These are phyloP conservation scores for Zygoascus flipseniorum DNA, from an alignment of 805 yeast genomes.

Conservation along the genomic window DNA sequence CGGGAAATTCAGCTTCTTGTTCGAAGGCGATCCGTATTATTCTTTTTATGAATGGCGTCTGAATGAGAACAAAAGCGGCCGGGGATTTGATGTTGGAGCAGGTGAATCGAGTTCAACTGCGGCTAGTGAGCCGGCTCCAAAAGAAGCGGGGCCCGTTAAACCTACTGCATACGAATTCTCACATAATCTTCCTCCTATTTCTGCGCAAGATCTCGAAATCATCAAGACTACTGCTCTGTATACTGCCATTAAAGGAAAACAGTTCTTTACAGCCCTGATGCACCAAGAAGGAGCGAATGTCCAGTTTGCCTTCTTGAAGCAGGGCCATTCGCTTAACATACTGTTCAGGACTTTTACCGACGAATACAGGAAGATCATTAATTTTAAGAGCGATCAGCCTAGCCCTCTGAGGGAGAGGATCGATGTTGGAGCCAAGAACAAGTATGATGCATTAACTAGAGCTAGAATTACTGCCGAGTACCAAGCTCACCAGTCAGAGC, in stretches of 20 bases:
- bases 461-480: slow-evolving; percentile 53
- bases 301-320: slow-evolving; percentile 61
- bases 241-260: slow-evolving; percentile 51
- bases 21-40: slow-evolving; percentile 45
- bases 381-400: slow-evolving; percentile 19
- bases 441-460: slow-evolving; percentile 33
- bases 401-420: slow-evolving; percentile 15
- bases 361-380: slow-evolving; percentile 45
- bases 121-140: background rate
- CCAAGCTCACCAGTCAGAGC: slow-evolving; percentile 30
- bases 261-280: slow-evolving; percentile 34
- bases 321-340: slow-evolving; percentile 50
- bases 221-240: slow-evolving; percentile 66
- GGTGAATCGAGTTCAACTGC: background rate
- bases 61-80: slow-evolving; percentile 26
- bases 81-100: slow-evolving; percentile 3
- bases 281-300: slow-evolving; percentile 27
- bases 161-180: slow-evolving; percentile 28
- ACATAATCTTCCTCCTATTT: slow-evolving; percentile 33
- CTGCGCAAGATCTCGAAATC: slow-evolving; percentile 56
- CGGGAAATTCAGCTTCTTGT: slow-evolving; percentile 57
- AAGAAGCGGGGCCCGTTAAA: slow-evolving; percentile 13
- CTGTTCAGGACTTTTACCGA: slow-evolving; percentile 41
- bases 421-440: slow-evolving; percentile 25
- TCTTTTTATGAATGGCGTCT: slow-evolving; percentile 48